A percentile compares a stretch with the other conserved stretches of the same genome.
phyloP scores from a whole-genome alignment of 768 basidiomycete genomes.

The Kwoniella sp. region DNA sequence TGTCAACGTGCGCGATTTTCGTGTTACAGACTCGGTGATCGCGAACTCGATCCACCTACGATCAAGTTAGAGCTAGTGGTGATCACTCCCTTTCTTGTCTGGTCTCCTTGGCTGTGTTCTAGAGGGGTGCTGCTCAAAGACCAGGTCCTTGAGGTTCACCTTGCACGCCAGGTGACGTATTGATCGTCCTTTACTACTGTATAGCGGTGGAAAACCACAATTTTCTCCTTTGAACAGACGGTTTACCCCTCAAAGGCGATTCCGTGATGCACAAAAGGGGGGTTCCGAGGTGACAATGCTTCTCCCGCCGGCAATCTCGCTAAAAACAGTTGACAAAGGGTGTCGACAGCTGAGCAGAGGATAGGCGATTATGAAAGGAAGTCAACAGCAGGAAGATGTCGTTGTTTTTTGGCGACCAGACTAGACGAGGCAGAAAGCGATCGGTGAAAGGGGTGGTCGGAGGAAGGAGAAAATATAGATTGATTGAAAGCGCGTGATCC shows the following conservation, averaged over 20 bases:
- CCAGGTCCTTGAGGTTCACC: constrained; percentile 9
- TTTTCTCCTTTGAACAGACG: neutral
- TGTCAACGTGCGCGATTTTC: neutral
- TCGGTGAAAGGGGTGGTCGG: neutral
- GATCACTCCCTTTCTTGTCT: constrained; percentile 12
- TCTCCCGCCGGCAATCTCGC: constrained; percentile 8
- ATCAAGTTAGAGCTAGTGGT: neutral
- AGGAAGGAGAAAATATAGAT: neutral
- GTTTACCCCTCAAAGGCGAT: constrained; percentile 8
- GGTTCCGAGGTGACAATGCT: constrained; percentile 7
- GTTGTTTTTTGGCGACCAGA: neutral
- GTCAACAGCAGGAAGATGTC: neutral
- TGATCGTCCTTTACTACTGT: neutral
- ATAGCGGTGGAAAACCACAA: neutral
- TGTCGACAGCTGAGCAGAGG: neutral
- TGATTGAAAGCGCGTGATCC: neutral
- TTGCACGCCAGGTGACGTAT: neutral
- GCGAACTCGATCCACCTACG: neutral
- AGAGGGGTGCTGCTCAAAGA: constrained; percentile 1
- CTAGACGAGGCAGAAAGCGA: neutral
- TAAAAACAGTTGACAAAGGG: neutral
- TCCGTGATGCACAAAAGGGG: constrained; percentile 2
- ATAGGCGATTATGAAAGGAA: neutral
- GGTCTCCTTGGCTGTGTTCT: constrained; percentile 3
- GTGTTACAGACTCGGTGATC: neutral